Evolutionary conservation across 2,329 filamentous ascomycete species (phyloP), one percentile per base, ranked within the genome.

Genomic region (Fusarium mangiferae): DNA sequence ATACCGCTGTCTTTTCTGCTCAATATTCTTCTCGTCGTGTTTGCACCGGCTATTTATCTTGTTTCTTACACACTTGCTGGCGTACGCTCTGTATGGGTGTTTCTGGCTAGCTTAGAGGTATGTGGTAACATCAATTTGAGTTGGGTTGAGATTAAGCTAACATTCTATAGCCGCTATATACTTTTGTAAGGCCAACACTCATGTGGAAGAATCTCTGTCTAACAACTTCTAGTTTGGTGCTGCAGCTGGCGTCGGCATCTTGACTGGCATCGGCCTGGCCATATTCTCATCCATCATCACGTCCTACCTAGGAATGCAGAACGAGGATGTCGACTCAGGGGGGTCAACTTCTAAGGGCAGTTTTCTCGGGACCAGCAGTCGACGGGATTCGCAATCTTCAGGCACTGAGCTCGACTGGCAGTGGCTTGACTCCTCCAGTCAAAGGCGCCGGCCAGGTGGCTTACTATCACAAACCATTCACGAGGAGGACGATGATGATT

Each of bases 401-500:
- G 77, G 81, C 20, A 81, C 80, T 26, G 83, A 84, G 26, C 67
- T 81, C 2, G 83, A 84, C 20, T 84, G 82, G 82, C 81, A 80
- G 60, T 82, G 79, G 80, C 67, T 82, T 10, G 82, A 83, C 52
- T 78, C 81, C 39, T 76, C 80, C 18, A 78, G 80, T n/a, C 79
- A 81, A 33, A 80, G 84, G 15, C 81, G 85, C 62, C 82, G 83
- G 58, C 81, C 84, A 54, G 82, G 84, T 57, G 87, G 88, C 3
- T 79, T 94, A 24, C 82, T 92, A 48, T 86, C 88, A 35, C 90
- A 92, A 78, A 92, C 90, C 0, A 94, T 94, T 70, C 87, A 92
- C 65, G 92, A 94, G 80, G 92, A 94, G 79, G 91, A 92, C 57
- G 91, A 93, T 58, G 91, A 93, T 79, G 86, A 86, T 75, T 90